Conservation (phyloP, 2,329 filamentous ascomycete species). For the Geosmithia flava region DNA sequence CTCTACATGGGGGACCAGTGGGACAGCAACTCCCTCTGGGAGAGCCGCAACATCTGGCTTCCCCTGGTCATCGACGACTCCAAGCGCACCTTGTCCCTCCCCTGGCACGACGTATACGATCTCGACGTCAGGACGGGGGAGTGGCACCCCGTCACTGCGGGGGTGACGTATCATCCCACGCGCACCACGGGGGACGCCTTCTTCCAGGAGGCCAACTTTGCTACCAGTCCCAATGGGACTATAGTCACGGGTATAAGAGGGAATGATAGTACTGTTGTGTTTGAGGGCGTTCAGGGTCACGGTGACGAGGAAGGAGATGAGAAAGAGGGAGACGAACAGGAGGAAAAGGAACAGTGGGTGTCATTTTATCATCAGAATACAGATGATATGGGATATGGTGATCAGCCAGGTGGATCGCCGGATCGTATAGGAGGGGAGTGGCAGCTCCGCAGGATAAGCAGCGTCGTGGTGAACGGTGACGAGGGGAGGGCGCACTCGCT, state of each 20-base stretch:
- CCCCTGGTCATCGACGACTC: constrained; percentile 37
- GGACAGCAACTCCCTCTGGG: constrained; percentile 40
- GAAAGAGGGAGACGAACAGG: no score
- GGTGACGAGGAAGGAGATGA: constrained; percentile 21
- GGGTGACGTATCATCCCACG: constrained; percentile 28
- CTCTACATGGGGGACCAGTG: constrained; percentile 36
- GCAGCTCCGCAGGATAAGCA: constrained; percentile 47
- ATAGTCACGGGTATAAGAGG: constrained; percentile 38
- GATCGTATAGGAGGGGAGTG: constrained; percentile 48
- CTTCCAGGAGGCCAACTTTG: constrained; percentile 40
- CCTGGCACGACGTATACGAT: constrained; percentile 43
- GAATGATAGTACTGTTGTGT: constrained; percentile 37
- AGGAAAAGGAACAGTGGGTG: constrained; percentile 33
- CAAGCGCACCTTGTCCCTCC: constrained; percentile 30
- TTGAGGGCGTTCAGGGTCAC: constrained; percentile 27
- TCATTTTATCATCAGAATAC: constrained; percentile 43
- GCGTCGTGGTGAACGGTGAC: constrained; percentile 43
- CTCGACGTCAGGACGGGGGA: constrained; percentile 37
- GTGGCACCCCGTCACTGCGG: constrained; percentile 29
- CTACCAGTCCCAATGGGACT: constrained; percentile 19
- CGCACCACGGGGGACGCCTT: constrained; percentile 30
- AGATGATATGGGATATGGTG: constrained; percentile 49
- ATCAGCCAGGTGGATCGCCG: constrained; percentile 36
- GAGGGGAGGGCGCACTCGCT: constrained; percentile 29
- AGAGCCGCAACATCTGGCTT: constrained; percentile 43